A percentile compares a stretch with the other conserved stretches of the same genome.
Evolutionary conservation across 371 early-diverging fungal genomes (phyloP).

Genomic region (Caulochytrium protostelioides): DNA sequence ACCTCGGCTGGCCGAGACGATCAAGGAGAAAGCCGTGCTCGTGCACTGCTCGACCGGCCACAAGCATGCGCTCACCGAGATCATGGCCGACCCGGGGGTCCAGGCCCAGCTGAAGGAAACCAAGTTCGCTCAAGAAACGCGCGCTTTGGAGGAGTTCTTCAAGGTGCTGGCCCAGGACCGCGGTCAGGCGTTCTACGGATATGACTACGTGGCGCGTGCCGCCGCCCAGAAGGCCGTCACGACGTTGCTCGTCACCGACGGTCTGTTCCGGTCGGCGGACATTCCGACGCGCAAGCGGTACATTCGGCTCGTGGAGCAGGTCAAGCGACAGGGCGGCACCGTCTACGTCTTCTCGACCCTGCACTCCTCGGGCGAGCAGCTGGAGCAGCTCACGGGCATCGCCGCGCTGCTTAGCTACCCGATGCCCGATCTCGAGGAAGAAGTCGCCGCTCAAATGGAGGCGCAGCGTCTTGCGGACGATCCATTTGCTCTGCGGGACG

Average conservation of each 20-base stretch:
- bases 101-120: constrained; percentile 67
- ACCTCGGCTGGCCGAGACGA: constrained; percentile 52
- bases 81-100: constrained; percentile 67
- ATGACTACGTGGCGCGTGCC: constrained; percentile 57
- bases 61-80: constrained; percentile 77
- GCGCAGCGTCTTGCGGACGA: neutral
- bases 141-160: constrained; percentile 62
- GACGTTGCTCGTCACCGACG: constrained; percentile 70
- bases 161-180: constrained; percentile 68
- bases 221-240: constrained; percentile 65
- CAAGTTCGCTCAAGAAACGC: constrained; percentile 68
- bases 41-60: constrained; percentile 87
- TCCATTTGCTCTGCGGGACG: neutral
- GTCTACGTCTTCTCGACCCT: constrained; percentile 73
- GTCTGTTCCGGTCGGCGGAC: constrained; percentile 74
- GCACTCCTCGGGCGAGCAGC: constrained; percentile 84
- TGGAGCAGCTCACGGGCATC: constrained; percentile 76
- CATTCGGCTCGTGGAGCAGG: constrained; percentile 59
- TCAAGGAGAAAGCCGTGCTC: constrained; percentile 60
- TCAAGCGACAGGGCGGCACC: constrained; percentile 44
- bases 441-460: too few relatives aligned
- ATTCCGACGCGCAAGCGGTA: constrained; percentile 58
- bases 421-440: constrained; percentile 15
- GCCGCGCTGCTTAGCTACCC: constrained; percentile 72
- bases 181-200: constrained; percentile 80